Evolutionary conservation across 805 yeast species (phyloP).

Genomic region (Starmerella kuoi): DNA sequence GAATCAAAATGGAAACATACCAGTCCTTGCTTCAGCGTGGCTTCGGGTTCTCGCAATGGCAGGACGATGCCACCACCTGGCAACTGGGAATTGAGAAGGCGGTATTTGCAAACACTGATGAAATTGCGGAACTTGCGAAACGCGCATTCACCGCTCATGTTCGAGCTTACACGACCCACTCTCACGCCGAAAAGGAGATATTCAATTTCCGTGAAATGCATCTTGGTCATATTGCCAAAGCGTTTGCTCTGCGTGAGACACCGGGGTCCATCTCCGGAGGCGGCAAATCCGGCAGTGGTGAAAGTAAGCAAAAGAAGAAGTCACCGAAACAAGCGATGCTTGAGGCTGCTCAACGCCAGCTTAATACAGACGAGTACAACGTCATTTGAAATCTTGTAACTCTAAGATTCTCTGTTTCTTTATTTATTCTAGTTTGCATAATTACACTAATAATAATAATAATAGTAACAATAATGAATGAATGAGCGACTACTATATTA

Average conservation of each 20-base stretch:
- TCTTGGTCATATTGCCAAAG: conserved; percentile 90
- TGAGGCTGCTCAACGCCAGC: conserved; percentile 20
- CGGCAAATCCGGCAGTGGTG: neutral
- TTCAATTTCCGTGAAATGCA: conserved; percentile 78
- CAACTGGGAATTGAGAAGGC: conserved; percentile 84
- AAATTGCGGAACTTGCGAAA: conserved; percentile 52
- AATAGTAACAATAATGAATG: too few species aligned
- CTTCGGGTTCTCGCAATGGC: conserved; percentile 52
- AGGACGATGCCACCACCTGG: conserved; percentile 90
- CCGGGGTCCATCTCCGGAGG: conserved; percentile 44
- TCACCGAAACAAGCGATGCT: conserved; percentile 20
- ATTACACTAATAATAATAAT: too few species aligned
- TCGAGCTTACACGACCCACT: conserved; percentile 92
- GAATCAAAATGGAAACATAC: conserved; percentile 40
- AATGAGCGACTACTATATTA: too few species aligned
- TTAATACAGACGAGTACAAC: conserved; percentile 21
- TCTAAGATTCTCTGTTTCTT: neutral
- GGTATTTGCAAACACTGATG: conserved; percentile 50
- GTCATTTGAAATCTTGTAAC: conserved; percentile 9
- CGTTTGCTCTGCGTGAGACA: conserved; percentile 88
- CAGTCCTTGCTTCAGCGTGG: conserved; percentile 27
- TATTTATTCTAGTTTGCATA: too few species aligned
- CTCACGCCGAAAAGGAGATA: conserved; percentile 59
- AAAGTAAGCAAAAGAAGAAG: conserved; percentile 11
- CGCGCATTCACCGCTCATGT: conserved; percentile 80